Conservation (phyloP, 1,284 basidiomycete species). For the Austroboletus novae-zelandiae region DNA sequence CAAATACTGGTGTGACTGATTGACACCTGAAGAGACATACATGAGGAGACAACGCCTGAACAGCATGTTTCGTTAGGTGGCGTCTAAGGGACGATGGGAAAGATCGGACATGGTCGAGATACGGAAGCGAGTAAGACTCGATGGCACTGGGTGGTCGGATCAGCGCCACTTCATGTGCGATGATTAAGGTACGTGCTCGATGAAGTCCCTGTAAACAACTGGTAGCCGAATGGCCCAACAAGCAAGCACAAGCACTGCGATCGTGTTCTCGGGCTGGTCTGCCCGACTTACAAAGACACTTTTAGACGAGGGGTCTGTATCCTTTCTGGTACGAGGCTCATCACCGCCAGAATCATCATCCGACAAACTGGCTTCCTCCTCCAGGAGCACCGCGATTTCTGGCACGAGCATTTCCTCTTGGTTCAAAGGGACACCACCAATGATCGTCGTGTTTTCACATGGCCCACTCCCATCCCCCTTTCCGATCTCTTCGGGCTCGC, state of each 20-base stretch:
- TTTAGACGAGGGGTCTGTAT: conserved; percentile 9
- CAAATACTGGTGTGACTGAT: conserved; percentile 9
- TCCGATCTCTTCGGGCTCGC: conserved; percentile 17
- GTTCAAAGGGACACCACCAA: conserved; percentile 17
- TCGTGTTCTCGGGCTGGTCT: conserved; percentile 57
- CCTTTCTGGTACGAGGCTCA: conserved; percentile 16
- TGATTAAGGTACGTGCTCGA: conserved; percentile 47
- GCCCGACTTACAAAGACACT: conserved; percentile 31
- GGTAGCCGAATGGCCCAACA: conserved; percentile 81
- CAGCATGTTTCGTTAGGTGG: conserved; percentile 69
- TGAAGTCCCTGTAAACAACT: conserved; percentile 70
- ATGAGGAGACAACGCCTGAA: conserved; percentile 64
- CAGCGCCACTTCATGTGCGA: conserved; percentile 2
- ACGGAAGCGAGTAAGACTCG: conserved; percentile 75
- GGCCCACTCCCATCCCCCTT: background rate
- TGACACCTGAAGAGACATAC: conserved; percentile 36
- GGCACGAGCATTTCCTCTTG: conserved; percentile 37
- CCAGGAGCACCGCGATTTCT: conserved; percentile 53
- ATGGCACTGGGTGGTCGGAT: conserved; percentile 50
- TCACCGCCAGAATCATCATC: conserved; percentile 38
- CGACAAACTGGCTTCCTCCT: conserved; percentile 52
- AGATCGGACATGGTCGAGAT: conserved; percentile 69
- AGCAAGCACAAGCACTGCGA: conserved; percentile 66
- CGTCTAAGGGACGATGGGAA: conserved; percentile 64
- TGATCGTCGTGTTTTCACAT: conserved; percentile 11